Conservation (phyloP, 495 filamentous ascomycete genomes). For the Annulohypoxylon stygium region DNA sequence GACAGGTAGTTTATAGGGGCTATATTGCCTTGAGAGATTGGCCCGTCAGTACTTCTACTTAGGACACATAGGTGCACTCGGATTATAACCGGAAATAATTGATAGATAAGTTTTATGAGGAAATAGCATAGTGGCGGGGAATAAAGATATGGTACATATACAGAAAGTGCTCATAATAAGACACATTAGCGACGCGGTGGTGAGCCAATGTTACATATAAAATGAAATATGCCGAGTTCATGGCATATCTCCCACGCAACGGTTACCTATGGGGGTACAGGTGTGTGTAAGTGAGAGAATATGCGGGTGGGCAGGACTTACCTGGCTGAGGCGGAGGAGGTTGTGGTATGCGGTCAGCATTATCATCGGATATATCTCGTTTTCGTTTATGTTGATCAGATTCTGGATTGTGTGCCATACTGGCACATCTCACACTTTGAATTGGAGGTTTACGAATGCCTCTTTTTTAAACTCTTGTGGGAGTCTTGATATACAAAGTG, state of each 20-base stretch:
- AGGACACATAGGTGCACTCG: background rate
- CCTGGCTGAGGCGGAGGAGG: constrained; percentile 60
- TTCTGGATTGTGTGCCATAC: constrained; percentile 52
- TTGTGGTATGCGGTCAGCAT: constrained; percentile 59
- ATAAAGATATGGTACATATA: constrained; percentile 32
- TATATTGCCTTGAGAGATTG: constrained; percentile 56
- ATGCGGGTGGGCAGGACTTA: constrained; percentile 48
- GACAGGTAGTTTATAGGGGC: constrained; percentile 85
- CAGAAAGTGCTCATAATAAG: constrained; percentile 11
- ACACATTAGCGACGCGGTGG: constrained; percentile 15
- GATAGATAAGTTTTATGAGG: constrained; percentile 9
- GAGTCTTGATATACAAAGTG: constrained; percentile 41
- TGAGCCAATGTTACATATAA: constrained; percentile 31
- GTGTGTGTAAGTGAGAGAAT: constrained; percentile 37
- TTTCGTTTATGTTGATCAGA: constrained; percentile 59
- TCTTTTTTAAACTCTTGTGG: constrained; percentile 25
- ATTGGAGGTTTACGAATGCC: constrained; percentile 35
- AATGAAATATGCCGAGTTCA: constrained; percentile 19
- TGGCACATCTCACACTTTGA: constrained; percentile 38
- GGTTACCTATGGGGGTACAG: constrained; percentile 37
- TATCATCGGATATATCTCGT: constrained; percentile 57
- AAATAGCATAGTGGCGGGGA: constrained; percentile 38
- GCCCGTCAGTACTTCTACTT: constrained; percentile 36
- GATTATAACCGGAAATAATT: constrained; percentile 9
- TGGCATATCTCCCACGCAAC: constrained; percentile 17